phyloP scores from a whole-genome alignment of 179 eudicot species.

The Patellifolia procumbens region DNA sequence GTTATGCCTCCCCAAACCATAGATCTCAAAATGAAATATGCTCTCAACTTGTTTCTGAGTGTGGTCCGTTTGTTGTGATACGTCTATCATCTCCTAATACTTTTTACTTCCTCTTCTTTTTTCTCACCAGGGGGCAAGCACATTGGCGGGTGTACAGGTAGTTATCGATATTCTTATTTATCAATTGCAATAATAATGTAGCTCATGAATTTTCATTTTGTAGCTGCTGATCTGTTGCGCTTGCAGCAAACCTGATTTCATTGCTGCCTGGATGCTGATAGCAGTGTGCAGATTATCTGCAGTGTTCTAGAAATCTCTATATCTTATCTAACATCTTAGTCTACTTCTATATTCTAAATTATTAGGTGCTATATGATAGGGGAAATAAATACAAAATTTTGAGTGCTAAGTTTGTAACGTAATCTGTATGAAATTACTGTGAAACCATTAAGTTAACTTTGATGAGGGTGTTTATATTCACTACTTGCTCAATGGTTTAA shows the following conservation, averaged over 20 bases:
- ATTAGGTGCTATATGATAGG: neutral
- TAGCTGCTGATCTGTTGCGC: neutral
- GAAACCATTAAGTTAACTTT: neutral
- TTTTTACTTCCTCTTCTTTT: conserved; percentile 16
- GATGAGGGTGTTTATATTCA: neutral
- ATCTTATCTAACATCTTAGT: neutral
- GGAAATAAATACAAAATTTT: too few relatives aligned
- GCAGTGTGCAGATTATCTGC: neutral
- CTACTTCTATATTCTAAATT: neutral
- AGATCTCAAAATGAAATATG: neutral
- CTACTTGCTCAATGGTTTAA: conserved; percentile 6
- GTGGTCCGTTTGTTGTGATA: neutral
- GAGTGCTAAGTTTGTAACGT: too few relatives aligned
- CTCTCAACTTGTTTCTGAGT: neutral
- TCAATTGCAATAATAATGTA: neutral
- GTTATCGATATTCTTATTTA: neutral
- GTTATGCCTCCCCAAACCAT: neutral
- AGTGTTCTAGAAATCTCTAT: neutral
- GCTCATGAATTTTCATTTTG: neutral
- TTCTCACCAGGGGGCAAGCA: conserved; percentile 74
- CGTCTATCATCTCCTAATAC: neutral
- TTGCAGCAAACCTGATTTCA: too few relatives aligned
- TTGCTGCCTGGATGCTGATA: neutral
- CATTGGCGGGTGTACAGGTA: conserved; percentile 98
- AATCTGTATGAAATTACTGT: neutral